Percentiles rank a stretch among this genome's conserved stretches.
These are phyloP conservation scores for Dactylonectria estremocensis DNA, from an alignment of 2,329 filamentous ascomycete genomes.

Conservation along the genomic window DNA sequence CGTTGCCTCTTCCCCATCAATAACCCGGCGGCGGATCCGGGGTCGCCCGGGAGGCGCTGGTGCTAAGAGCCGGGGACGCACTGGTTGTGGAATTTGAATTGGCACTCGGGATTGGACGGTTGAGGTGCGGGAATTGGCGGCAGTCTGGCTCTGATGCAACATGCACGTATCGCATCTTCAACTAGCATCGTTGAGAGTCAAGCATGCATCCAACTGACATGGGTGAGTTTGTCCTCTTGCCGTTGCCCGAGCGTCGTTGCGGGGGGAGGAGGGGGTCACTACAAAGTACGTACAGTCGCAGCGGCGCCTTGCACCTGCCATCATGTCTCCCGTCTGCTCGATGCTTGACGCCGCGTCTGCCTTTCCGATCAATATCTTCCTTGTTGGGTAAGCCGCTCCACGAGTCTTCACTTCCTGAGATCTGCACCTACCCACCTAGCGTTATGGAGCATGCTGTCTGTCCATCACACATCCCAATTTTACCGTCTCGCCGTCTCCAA, in stretches of 20 bases:
- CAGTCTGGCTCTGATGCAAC: conserved; percentile 15
- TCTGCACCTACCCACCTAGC: conserved; percentile 11
- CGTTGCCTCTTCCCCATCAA: conserved; percentile 41
- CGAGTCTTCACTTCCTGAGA: conserved; percentile 16
- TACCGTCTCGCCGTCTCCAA: conserved; percentile 1
- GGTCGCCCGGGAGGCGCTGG: conserved; percentile 49
- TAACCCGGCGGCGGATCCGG: conserved; percentile 48
- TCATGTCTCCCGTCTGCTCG: not conserved
- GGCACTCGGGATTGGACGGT: conserved; percentile 36
- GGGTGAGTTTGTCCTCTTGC: conserved; percentile 7
- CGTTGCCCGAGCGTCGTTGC: conserved; percentile 12
- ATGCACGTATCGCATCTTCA: conserved; percentile 22
- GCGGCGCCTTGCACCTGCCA: conserved; percentile 6
- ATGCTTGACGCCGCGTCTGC: conserved; percentile 21
- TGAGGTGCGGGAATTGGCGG: conserved; percentile 45
- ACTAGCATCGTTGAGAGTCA: conserved; percentile 14
- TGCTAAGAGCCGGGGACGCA: conserved; percentile 34
- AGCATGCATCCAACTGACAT: conserved; percentile 13
- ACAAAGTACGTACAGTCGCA: not conserved
- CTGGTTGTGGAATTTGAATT: conserved; percentile 34
- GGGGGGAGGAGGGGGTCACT: no score
- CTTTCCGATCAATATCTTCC: conserved; percentile 21
- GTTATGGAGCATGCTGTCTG: conserved; percentile 15
- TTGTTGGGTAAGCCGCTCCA: conserved; percentile 27
- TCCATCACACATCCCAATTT: conserved; percentile 20